Evolutionary conservation across 768 basidiomycete genomes (phyloP).

Genomic region (Termitomyces sp.): DNA sequence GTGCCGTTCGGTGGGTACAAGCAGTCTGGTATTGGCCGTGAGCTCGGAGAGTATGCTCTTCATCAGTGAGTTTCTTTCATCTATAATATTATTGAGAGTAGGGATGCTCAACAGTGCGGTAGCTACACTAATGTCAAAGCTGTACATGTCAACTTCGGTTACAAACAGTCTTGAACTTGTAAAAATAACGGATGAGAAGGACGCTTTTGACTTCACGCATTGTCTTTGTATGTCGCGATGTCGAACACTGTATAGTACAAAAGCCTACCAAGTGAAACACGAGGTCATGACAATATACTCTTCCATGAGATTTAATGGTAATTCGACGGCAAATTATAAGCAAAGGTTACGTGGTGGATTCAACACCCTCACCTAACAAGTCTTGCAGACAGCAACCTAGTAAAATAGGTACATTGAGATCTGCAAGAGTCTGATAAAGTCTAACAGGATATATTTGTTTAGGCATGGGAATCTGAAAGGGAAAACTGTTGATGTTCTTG

Average conservation of each 20-base stretch:
- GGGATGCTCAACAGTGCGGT: neutral
- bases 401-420: too few species aligned
- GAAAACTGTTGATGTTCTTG: too few species aligned
- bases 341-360: too few species aligned
- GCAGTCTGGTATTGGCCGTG: slow-evolving; percentile 76
- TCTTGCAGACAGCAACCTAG: too few species aligned
- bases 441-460: too few species aligned
- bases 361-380: too few species aligned
- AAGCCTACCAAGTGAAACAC: too few species aligned
- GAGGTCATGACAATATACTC: too few species aligned
- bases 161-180: slow-evolving; percentile 15
- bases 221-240: neutral
- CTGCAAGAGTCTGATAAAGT: too few species aligned
- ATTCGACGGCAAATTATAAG: too few species aligned
- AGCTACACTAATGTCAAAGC: slow-evolving; percentile 68
- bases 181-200: neutral
- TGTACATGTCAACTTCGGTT: slow-evolving; percentile 57
- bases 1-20: slow-evolving; percentile 87
- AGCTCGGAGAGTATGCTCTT: slow-evolving; percentile 74
- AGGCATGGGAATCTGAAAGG: too few species aligned
- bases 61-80: slow-evolving; percentile 35
- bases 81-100: neutral
- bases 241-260: neutral
- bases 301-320: too few species aligned
- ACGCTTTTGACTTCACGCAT: neutral